These are phyloP conservation scores for Daedalea quercina DNA, from an alignment of 768 basidiomycete genomes.

Conservation along the genomic window DNA sequence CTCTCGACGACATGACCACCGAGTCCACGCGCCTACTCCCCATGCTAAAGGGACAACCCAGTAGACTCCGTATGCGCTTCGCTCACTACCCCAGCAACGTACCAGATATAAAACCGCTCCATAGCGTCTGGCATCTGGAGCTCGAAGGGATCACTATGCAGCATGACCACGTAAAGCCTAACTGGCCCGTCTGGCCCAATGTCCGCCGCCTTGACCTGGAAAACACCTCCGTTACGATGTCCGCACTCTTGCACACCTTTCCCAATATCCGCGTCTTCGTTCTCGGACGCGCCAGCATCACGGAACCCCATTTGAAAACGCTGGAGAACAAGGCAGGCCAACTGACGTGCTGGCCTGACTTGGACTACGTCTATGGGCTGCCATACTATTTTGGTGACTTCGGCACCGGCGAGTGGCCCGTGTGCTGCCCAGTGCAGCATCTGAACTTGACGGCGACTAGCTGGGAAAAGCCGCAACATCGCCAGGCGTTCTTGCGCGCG, in stretches of 20 bases:
- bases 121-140: neutral
- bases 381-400: neutral
- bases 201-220: neutral
- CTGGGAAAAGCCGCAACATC: neutral
- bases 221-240: neutral
- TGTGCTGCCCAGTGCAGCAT: neutral
- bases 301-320: neutral
- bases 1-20: neutral
- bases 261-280: neutral
- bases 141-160: neutral
- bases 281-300: neutral
- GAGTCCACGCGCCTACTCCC: neutral
- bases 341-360: neutral
- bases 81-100: neutral
- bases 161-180: neutral
- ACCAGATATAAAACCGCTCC: neutral
- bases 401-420: neutral
- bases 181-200: neutral
- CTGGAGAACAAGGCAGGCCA: neutral
- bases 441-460: neutral
- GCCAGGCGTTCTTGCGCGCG: neutral
- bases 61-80: neutral
- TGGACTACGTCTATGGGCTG: neutral
- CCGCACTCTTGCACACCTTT: neutral
- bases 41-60: neutral